Conservation (phyloP, 345 rosid genomes). For the Acer saccharum region DNA sequence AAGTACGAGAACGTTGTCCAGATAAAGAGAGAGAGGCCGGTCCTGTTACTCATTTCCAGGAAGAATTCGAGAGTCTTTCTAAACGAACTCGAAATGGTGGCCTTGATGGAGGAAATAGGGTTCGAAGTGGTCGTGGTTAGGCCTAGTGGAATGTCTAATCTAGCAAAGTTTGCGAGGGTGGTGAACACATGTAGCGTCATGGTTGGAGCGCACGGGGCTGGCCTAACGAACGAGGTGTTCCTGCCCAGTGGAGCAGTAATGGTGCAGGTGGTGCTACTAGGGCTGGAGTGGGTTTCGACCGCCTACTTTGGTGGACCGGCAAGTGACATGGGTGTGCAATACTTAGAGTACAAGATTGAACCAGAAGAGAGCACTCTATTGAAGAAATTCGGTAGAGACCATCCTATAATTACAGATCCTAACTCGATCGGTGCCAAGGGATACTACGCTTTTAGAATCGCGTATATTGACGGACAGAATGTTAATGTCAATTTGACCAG, state of each 20-base stretch:
- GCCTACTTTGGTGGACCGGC: slow-evolving; percentile 31
- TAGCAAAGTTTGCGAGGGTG: slow-evolving; percentile 20
- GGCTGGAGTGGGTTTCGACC: slow-evolving; percentile 31
- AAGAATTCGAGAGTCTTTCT: slow-evolving; percentile 28
- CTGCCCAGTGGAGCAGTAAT: slow-evolving; percentile 35
- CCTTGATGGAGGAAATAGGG: slow-evolving; percentile 32
- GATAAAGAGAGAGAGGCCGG: slow-evolving; percentile 26
- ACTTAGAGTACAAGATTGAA: slow-evolving; percentile 41
- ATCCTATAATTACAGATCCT: slow-evolving; percentile 36
- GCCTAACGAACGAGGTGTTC: slow-evolving; percentile 41
- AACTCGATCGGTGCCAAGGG: slow-evolving; percentile 24
- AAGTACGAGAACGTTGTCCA: slow-evolving; percentile 22
- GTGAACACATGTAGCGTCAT: slow-evolving; percentile 34
- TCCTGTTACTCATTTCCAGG: slow-evolving; percentile 37
- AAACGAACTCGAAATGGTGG: slow-evolving; percentile 33
- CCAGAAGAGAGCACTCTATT: slow-evolving; percentile 44
- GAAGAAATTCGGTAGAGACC: slow-evolving; percentile 26
- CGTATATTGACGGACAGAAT: slow-evolving; percentile 38
- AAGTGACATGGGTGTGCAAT: slow-evolving; percentile 32
- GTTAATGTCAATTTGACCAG: slow-evolving; percentile 31
- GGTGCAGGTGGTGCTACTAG: slow-evolving; percentile 41
- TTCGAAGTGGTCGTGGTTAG: slow-evolving; percentile 22
- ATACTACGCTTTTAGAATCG: slow-evolving; percentile 16
- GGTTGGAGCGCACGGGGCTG: slow-evolving; percentile 48
- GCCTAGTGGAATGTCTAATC: slow-evolving; percentile 24